These are phyloP conservation scores for Vachellia collinsii DNA, from an alignment of 306 rosid genomes.

Conservation along the genomic window DNA sequence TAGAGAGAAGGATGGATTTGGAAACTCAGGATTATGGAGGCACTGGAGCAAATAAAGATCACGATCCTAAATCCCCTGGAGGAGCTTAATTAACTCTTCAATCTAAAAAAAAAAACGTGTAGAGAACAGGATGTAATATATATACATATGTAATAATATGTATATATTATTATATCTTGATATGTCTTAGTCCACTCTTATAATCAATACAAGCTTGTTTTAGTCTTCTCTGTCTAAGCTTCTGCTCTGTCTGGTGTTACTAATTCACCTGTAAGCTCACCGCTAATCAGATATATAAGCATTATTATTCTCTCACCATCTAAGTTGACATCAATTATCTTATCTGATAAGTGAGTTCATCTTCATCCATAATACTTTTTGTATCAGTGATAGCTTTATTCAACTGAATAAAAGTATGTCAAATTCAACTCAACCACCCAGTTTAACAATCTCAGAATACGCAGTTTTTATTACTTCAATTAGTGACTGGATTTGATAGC, in stretches of 20 bases:
- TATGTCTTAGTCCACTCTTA: background rate
- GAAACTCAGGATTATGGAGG: constrained; percentile 55
- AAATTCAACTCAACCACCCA: background rate
- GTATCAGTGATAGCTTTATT: background rate
- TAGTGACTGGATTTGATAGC: background rate
- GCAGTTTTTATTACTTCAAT: background rate
- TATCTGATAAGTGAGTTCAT: background rate
- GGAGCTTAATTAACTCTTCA: constrained; percentile 33
- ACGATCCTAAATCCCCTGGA: constrained; percentile 54
- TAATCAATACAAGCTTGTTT: constrained; percentile 4
- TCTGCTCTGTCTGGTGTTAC: background rate
- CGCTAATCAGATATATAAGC: background rate
- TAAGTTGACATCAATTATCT: background rate
- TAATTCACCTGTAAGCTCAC: background rate
- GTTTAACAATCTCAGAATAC: background rate
- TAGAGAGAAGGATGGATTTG: constrained; percentile 44
- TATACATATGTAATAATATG: background rate
- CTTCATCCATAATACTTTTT: background rate
- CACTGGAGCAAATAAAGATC: constrained; percentile 53
- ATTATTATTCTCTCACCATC: background rate
- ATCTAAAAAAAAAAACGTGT: background rate
- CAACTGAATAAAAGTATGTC: background rate
- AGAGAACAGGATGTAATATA: background rate
- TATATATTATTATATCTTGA: background rate
- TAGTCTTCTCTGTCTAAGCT: background rate